Percentiles rank a stretch among this genome's conserved stretches.
phyloP scores from a whole-genome alignment of 1,284 basidiomycete species.

The Ceratobasidium sp. region DNA sequence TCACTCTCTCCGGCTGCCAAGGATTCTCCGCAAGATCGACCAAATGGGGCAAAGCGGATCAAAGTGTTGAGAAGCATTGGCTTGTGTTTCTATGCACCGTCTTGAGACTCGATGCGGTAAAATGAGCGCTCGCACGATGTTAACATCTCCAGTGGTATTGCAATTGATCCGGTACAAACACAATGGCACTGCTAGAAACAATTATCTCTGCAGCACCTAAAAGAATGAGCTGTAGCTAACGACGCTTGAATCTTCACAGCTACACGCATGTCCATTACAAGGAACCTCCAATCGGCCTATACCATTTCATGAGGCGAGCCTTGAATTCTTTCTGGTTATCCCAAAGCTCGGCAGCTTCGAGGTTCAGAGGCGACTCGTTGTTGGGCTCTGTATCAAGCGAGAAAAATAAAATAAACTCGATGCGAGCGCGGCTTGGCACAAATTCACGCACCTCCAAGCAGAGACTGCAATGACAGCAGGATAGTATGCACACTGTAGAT shows the following conservation, averaged over 20 bases:
- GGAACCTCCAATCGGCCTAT: slow-evolving; percentile 60
- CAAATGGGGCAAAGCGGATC: not conserved
- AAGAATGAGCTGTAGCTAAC: too few species aligned
- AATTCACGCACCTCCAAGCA: slow-evolving; percentile 74
- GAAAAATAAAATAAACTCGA: not conserved
- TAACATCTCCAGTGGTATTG: not conserved
- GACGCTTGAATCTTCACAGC: not conserved
- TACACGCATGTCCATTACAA: not conserved
- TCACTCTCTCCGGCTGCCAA: too few species aligned
- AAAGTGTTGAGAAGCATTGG: not conserved
- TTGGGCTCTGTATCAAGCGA: slow-evolving; percentile 74
- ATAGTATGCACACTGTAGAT: slow-evolving; percentile 90
- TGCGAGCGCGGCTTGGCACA: not conserved
- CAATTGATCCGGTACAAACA: not conserved
- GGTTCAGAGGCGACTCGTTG: slow-evolving; percentile 86
- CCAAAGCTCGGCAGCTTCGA: slow-evolving; percentile 84
- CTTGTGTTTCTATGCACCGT: not conserved
- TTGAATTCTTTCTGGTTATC: slow-evolving; percentile 73
- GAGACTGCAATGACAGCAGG: slow-evolving; percentile 83
- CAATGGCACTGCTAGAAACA: not conserved
- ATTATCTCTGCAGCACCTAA: not conserved
- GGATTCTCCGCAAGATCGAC: too few species aligned
- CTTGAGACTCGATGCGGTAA: not conserved
- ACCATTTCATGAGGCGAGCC: slow-evolving; percentile 75
- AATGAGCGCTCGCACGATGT: not conserved